phyloP scores from a whole-genome alignment of 441 rosid genomes.

The Syzygium malaccense region DNA sequence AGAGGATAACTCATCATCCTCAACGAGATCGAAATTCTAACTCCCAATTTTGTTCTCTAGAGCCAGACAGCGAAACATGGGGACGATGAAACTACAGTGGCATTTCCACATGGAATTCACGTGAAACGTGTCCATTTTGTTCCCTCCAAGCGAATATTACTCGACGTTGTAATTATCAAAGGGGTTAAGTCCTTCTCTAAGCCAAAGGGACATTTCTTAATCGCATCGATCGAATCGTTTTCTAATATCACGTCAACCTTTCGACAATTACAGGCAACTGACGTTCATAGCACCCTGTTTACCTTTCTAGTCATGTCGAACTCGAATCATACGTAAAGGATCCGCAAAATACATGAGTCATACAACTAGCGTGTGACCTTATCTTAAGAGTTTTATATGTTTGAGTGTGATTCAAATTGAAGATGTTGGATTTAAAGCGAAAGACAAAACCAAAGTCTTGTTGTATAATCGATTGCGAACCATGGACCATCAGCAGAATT shows the following conservation, averaged over 20 bases:
- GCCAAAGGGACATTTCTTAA: not conserved
- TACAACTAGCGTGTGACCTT: not conserved
- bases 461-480: not conserved
- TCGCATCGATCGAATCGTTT: not conserved
- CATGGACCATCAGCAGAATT: not conserved
- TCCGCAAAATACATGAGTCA: fast-evolving
- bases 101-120: not conserved
- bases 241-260: not conserved
- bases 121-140: not conserved
- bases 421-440: not conserved
- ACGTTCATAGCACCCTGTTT: fast-evolving
- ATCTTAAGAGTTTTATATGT: not conserved
- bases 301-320: not conserved
- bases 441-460: not conserved
- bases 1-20: not conserved
- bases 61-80: not conserved
- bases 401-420: not conserved
- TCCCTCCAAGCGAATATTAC: not conserved
- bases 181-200: not conserved
- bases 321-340: not conserved
- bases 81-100: not conserved
- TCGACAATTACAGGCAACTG: not conserved
- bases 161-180: not conserved
- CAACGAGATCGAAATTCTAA: not conserved
- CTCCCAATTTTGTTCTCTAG: not conserved